phyloP scores from a whole-genome alignment of 805 yeast genomes.

The Candida multigemmis region DNA sequence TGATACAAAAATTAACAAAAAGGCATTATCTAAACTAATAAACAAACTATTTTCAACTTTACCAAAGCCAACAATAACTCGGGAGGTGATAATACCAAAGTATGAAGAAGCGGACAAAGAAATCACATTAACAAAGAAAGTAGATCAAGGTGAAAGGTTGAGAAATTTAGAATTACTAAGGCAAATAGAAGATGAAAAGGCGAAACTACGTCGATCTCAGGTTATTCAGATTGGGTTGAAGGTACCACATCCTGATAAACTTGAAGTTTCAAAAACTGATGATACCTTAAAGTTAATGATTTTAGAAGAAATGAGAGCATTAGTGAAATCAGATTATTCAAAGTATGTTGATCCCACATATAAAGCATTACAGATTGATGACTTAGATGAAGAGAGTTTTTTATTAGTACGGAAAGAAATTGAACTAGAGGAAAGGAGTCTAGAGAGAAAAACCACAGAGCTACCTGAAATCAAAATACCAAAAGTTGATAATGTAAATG shows the following conservation, averaged over 20 bases:
- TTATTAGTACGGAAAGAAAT: constrained; percentile 11
- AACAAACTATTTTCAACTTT: no score
- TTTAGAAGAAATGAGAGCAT: constrained; percentile 18
- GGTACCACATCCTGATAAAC: constrained; percentile 25
- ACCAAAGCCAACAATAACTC: constrained; percentile 32
- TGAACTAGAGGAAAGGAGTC: constrained; percentile 4
- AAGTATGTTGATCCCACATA: constrained; percentile 14
- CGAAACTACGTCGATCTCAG: constrained; percentile 32
- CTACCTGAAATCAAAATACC: no score
- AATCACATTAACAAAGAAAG: constrained; percentile 12
- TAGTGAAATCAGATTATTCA: constrained; percentile 35
- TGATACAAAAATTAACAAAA: neutral
- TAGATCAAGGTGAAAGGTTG: constrained; percentile 15
- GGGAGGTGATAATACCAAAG: constrained; percentile 23
- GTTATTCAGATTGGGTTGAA: constrained; percentile 37
- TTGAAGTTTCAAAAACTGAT: constrained; percentile 1
- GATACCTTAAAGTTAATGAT: constrained; percentile 11
- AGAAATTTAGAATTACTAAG: constrained; percentile 13
- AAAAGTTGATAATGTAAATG: no score
- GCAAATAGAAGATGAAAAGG: constrained; percentile 17
- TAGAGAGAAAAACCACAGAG: neutral
- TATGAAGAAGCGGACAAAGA: constrained; percentile 13
- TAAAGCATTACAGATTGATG: constrained; percentile 12
- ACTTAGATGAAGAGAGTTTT: constrained; percentile 18
- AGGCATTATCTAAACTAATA: neutral